phyloP scores from a whole-genome alignment of 345 rosid genomes.

The Eucalyptus erythrocorys region DNA sequence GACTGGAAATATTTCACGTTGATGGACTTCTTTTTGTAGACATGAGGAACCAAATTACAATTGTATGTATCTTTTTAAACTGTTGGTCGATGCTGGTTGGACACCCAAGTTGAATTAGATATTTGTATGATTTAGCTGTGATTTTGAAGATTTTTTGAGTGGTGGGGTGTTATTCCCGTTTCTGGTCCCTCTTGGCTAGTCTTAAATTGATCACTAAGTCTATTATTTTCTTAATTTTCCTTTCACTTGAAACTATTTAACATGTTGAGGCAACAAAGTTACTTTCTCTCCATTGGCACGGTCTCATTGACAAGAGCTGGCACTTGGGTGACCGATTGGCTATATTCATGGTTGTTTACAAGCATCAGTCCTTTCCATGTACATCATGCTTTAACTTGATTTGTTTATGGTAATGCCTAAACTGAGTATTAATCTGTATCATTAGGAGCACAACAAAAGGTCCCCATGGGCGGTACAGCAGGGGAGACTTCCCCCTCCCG shows the following conservation, averaged over 20 bases:
- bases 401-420: not conserved
- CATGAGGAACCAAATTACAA: not conserved
- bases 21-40: too few relatives aligned
- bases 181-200: not conserved
- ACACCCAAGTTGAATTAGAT: not conserved
- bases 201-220: not conserved
- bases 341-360: not conserved
- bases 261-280: not conserved
- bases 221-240: not conserved
- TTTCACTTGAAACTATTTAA: too few relatives aligned
- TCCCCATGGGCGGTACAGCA: slow-evolving; percentile 85
- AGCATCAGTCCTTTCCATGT: not conserved
- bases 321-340: not conserved
- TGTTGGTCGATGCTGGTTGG: not conserved
- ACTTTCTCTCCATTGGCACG: not conserved
- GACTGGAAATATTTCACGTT: too few relatives aligned
- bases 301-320: not conserved
- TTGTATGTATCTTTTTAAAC: not conserved
- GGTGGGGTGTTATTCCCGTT: not conserved
- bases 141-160: not conserved
- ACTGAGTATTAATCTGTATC: not conserved
- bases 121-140: not conserved
- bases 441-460: slow-evolving; percentile 57
- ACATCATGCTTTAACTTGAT: not conserved
- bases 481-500: slow-evolving; percentile 32